These are phyloP conservation scores for Arthroderma sp. DNA, from an alignment of 2,329 filamentous ascomycete species.

Conservation along the genomic window DNA sequence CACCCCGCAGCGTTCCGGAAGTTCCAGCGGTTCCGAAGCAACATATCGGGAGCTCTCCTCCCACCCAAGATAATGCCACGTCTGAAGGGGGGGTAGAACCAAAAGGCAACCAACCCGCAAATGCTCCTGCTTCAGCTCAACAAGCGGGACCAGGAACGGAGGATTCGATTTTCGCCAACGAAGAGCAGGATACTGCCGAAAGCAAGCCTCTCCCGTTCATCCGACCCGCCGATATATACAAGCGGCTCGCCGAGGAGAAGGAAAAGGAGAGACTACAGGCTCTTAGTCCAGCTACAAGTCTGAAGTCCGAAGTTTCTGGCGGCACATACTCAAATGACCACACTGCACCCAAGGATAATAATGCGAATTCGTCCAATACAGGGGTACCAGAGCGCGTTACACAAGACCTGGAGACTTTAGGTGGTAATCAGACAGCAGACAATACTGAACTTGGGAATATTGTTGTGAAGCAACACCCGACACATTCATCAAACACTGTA, in stretches of 20 bases:
- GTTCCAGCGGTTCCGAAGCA: not conserved
- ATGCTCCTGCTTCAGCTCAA: not conserved
- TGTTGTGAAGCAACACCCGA: too few species aligned
- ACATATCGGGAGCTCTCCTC: not conserved
- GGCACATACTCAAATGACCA: too few species aligned
- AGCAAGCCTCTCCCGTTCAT: slow-evolving; percentile 50
- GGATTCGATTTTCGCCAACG: not conserved
- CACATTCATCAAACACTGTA: too few species aligned
- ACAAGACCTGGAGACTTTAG: too few species aligned
- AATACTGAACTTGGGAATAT: too few species aligned
- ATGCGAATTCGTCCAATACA: too few species aligned
- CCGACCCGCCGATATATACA: slow-evolving; percentile 65
- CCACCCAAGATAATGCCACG: not conserved
- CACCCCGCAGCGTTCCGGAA: not conserved
- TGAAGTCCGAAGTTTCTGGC: too few species aligned
- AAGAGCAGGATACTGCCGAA: slow-evolving; percentile 11
- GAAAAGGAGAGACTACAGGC: slow-evolving; percentile 29
- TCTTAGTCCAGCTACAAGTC: too few species aligned
- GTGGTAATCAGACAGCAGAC: too few species aligned
- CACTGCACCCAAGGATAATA: too few species aligned
- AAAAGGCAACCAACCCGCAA: not conserved
- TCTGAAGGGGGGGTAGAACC: not conserved
- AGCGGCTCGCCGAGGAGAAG: slow-evolving; percentile 53
- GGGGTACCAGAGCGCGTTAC: too few species aligned
- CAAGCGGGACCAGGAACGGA: not conserved